These are phyloP conservation scores for Phascolomyces articulosus DNA, from an alignment of 371 early-diverging fungal species.

Conservation along the genomic window DNA sequence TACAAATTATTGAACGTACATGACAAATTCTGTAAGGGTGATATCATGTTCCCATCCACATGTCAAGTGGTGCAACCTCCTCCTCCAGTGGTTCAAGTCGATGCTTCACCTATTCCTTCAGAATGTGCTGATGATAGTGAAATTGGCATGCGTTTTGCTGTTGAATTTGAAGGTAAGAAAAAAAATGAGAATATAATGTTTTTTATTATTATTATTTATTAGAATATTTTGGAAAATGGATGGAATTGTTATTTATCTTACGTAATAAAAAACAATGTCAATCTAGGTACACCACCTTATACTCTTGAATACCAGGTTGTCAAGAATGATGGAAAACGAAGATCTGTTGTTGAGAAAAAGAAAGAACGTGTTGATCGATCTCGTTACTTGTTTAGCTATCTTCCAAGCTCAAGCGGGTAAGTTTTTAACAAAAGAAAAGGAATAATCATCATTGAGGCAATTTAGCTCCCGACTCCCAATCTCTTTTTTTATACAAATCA, in stretches of 20 bases:
- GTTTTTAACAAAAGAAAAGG: neutral
- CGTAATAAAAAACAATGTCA: no score
- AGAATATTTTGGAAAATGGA: no score
- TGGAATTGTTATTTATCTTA: no score
- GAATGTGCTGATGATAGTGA: constrained; percentile 49
- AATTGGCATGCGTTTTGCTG: constrained; percentile 50
- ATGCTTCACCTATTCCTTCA: constrained; percentile 46
- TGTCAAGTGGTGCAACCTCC: constrained; percentile 51
- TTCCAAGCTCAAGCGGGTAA: constrained; percentile 47
- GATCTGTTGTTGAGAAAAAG: constrained; percentile 29
- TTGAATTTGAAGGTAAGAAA: constrained; percentile 40
- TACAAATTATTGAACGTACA: constrained; percentile 36
- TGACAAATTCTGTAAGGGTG: constrained; percentile 43
- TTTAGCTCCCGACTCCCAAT: no score
- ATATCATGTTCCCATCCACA: constrained; percentile 40
- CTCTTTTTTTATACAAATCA: neutral
- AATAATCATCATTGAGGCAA: no score
- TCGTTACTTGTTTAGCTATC: constrained; percentile 44
- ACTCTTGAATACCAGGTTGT: constrained; percentile 38
- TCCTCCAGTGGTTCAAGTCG: constrained; percentile 34
- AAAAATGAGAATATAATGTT: no score
- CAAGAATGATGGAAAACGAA: constrained; percentile 29
- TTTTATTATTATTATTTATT: no score
- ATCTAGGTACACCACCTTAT: constrained; percentile 47
- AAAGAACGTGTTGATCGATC: constrained; percentile 38